Conservation (phyloP, 495 filamentous ascomycete genomes). For the Aspergillus sclerotiicarbonarius region DNA sequence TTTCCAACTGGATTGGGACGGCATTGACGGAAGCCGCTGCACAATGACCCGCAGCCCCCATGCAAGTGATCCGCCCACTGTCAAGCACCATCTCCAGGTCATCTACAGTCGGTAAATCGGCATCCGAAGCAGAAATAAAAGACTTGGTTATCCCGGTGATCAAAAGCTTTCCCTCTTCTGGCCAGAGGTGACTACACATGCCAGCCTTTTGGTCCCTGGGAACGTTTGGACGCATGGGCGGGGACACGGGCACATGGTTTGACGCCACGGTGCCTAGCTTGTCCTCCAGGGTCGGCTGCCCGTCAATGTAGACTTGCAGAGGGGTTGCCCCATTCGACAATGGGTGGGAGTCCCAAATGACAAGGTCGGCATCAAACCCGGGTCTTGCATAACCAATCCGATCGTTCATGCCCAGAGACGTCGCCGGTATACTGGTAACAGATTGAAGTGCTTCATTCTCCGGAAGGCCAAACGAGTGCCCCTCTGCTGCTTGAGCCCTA, state of each 20-base stretch:
- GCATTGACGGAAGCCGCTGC: neutral
- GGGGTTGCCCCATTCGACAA: neutral
- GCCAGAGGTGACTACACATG: neutral
- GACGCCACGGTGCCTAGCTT: neutral
- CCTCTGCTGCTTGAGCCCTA: conserved; percentile 1
- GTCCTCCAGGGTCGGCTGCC: neutral
- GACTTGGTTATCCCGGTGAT: neutral
- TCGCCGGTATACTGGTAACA: neutral
- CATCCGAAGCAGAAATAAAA: neutral
- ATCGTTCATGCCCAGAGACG: neutral
- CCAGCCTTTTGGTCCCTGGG: neutral
- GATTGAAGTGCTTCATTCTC: neutral
- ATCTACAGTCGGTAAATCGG: neutral
- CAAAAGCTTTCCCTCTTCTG: neutral
- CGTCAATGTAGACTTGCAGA: conserved; percentile 1
- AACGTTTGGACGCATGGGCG: neutral
- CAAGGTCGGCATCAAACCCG: neutral
- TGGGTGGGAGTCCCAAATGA: conserved; percentile 1
- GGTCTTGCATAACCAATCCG: neutral
- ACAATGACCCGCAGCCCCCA: neutral
- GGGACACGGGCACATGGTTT: neutral
- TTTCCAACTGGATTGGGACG: neutral
- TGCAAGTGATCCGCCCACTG: neutral
- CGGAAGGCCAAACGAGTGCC: neutral
- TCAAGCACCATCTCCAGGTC: neutral